Evolutionary conservation across 2,329 filamentous ascomycete species (phyloP), one percentile per base, ranked within the genome.

Genomic region (Pezicula radicicola): DNA sequence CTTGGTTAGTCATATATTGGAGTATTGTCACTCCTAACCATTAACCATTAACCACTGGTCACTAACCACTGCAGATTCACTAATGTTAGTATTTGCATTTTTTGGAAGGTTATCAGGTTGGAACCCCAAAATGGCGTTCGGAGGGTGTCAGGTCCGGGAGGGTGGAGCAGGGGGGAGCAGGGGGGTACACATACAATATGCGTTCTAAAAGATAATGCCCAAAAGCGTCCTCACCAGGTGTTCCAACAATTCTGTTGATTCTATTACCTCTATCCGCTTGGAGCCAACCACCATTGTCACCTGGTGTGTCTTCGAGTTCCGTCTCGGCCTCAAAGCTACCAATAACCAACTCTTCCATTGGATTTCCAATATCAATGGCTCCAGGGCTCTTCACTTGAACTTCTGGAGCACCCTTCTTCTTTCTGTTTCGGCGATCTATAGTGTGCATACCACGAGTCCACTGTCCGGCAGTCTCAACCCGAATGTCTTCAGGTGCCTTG

Each of bases 381-480:
- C 66, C 66, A 36, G 58, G 63, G 33, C 59, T 66, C 50, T 62
- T 68, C 28, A 61, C 56, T 56, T 61, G 64, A 51, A 48, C 64
- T 60, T 54, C 63, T 49, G 56, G 66, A 13, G 61, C 64, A 42
- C 71, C 77, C 6, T 75, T 76, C 64, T 83, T 82, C 56, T 72
- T 75, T 49, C 83, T 72, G 36, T 73, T 71, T 42, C 94, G 80
- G 35, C 84, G 78, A 74, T 99, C 94, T 39, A 91, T 76, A 30
- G 97, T 79, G 65, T 91, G 92, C 85, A 94, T 92, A 1, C 94
- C 93, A 51, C 90, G 79, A 43, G 92, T 96, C 94, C 94, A 99
- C 74, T 97, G 94, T 2, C 93, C 94, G 2, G 81, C 75, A 0
- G 91, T 95, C 72, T 99, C 94, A 39, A 99, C 77, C 18, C 94